Evolutionary conservation across 352 stramenopile genomes (phyloP).

Genomic region (Pythium utonaiense): DNA sequence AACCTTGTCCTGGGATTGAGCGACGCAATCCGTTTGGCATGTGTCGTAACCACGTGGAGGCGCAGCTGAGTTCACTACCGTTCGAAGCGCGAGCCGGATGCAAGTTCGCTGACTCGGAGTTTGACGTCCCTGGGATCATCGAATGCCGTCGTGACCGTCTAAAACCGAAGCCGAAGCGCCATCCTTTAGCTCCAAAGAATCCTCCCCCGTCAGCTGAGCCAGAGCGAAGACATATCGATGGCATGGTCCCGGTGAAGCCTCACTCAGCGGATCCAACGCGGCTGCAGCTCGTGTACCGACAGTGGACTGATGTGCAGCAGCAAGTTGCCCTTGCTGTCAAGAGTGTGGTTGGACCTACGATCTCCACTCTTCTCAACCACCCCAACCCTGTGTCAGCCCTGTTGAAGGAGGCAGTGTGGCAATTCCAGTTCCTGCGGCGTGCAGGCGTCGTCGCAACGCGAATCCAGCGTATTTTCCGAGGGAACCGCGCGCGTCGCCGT

Average conservation of each 20-base stretch:
- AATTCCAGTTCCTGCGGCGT: constrained; percentile 52
- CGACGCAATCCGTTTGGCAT: constrained; percentile 59
- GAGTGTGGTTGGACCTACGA: background rate
- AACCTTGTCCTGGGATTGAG: constrained; percentile 42
- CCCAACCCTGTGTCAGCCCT: constrained; percentile 38
- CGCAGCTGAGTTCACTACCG: constrained; percentile 44
- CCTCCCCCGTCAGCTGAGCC: constrained; percentile 18
- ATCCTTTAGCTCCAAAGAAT: constrained; percentile 52
- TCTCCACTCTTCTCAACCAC: constrained; percentile 22
- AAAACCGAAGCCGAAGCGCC: constrained; percentile 19
- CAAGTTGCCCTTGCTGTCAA: background rate
- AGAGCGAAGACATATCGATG: background rate
- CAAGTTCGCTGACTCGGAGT: constrained; percentile 50
- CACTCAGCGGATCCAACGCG: background rate
- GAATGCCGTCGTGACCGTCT: constrained; percentile 44
- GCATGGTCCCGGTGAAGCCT: constrained; percentile 7
- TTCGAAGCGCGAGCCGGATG: constrained; percentile 45
- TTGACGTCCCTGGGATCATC: constrained; percentile 57
- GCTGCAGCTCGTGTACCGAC: background rate
- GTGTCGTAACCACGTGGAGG: constrained; percentile 69
- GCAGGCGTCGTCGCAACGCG: constrained; percentile 46
- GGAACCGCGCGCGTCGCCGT: constrained; percentile 50
- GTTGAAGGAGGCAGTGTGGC: constrained; percentile 58
- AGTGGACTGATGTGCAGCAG: background rate
- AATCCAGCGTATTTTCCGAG: constrained; percentile 66